Evolutionary conservation across 2,329 filamentous ascomycete species (phyloP).

Genomic region (Leptodontidium sp.): DNA sequence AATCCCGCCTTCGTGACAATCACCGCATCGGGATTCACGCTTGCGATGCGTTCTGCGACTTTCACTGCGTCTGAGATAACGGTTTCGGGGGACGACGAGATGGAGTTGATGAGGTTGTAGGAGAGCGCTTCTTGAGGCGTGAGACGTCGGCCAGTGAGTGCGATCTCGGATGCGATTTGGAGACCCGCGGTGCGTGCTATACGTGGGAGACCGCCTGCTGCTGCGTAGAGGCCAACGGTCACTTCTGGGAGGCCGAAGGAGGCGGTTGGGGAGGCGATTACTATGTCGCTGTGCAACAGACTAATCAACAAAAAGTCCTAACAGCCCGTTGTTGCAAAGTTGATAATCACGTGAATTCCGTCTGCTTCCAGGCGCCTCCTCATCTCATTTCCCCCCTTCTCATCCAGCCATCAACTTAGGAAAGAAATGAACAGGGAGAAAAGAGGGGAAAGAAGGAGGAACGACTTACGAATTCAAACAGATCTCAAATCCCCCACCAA

Average conservation of each 20-base stretch:
- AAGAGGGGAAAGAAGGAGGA: neutral
- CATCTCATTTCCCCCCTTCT: too few relatives aligned
- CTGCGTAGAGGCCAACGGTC: constrained; percentile 72
- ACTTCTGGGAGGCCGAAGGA: constrained; percentile 78
- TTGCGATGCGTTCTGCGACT: constrained; percentile 68
- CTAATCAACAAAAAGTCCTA: neutral
- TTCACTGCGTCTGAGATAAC: constrained; percentile 66
- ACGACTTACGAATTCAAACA: constrained; percentile 57
- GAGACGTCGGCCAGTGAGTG: constrained; percentile 68
- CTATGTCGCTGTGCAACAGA: constrained; percentile 63
- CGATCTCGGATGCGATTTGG: constrained; percentile 76
- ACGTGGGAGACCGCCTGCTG: constrained; percentile 75
- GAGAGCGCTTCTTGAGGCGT: constrained; percentile 64
- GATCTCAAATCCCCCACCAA: constrained; percentile 82
- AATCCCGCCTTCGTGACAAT: constrained; percentile 76
- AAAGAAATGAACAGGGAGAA: neutral
- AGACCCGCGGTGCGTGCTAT: constrained; percentile 69
- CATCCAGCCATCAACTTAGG: too few relatives aligned
- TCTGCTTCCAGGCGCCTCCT: too few relatives aligned
- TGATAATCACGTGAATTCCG: neutral
- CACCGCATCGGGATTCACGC: constrained; percentile 76
- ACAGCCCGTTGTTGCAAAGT: too few relatives aligned
- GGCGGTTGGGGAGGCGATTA: constrained; percentile 67
- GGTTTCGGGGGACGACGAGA: constrained; percentile 54
- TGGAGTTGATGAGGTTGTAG: constrained; percentile 74